phyloP scores from a whole-genome alignment of 768 basidiomycete species.

The Lactarius hengduanensis region DNA sequence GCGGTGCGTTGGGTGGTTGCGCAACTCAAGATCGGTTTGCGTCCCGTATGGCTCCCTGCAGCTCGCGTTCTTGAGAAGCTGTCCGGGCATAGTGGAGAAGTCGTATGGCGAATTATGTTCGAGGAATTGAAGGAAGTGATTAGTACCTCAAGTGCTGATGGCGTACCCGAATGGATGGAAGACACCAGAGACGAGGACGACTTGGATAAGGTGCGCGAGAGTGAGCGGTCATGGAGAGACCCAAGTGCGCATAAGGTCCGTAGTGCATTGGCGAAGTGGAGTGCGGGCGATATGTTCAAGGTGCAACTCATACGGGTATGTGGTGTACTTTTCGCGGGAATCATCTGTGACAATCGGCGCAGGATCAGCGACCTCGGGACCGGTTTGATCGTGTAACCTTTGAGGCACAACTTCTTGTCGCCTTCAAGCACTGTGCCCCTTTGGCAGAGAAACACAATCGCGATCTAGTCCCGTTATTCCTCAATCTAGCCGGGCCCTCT shows the following conservation, averaged over 20 bases:
- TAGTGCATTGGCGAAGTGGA: constrained; percentile 49
- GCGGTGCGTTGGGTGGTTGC: constrained; percentile 73
- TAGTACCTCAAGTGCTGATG: constrained; percentile 29
- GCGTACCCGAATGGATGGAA: constrained; percentile 34
- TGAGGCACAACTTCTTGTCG: constrained; percentile 73
- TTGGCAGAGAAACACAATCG: constrained; percentile 87
- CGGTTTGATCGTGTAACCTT: constrained; percentile 76
- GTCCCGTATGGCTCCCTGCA: constrained; percentile 87
- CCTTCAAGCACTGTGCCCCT: constrained; percentile 64
- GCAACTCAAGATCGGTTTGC: constrained; percentile 90
- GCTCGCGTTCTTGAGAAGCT: constrained; percentile 58
- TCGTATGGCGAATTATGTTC: constrained; percentile 72
- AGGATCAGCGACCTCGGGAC: constrained; percentile 46
- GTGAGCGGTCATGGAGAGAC: constrained; percentile 75
- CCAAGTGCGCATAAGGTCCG: constrained; percentile 65
- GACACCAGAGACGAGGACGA: constrained; percentile 31
- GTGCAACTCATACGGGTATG: constrained; percentile 40
- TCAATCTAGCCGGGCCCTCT: constrained; percentile 46
- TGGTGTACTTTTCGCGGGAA: background rate
- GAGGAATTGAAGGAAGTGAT: constrained; percentile 47
- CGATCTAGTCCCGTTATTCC: constrained; percentile 82
- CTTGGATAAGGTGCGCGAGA: constrained; percentile 49
- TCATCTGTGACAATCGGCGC: background rate
- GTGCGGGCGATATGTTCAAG: constrained; percentile 35
- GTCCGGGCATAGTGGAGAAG: constrained; percentile 58